Conservation (phyloP, 371 early-diverging fungal species). For the Conidiobolus incongruus region DNA sequence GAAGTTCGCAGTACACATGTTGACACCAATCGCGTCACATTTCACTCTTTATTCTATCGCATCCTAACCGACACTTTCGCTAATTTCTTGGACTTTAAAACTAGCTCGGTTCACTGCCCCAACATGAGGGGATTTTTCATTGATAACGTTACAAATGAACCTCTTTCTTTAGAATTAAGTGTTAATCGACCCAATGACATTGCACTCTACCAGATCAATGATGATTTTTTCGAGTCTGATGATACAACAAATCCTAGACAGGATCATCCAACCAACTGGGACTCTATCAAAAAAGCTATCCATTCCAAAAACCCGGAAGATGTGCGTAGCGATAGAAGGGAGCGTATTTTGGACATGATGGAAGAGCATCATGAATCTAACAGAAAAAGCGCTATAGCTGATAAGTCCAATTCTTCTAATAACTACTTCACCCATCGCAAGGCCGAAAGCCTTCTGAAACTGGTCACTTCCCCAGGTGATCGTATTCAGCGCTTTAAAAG, state of each 20-base stretch:
- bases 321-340: slow-evolving; percentile 1
- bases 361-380: no score
- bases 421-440: no score
- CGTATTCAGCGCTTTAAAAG: no score
- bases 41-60: slow-evolving; percentile 88
- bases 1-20: slow-evolving; percentile 87
- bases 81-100: slow-evolving; percentile 86
- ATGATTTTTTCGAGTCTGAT: neutral
- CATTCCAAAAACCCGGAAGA: slow-evolving; percentile 1
- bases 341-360: slow-evolving; percentile 2
- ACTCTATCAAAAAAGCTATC: no score
- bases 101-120: slow-evolving; percentile 60
- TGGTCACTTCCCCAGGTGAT: no score
- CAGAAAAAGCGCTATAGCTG: no score
- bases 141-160: slow-evolving; percentile 50
- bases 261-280: no score
- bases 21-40: slow-evolving; percentile 86
- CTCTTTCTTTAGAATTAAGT: slow-evolving; percentile 26
- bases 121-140: slow-evolving; percentile 58
- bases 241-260: no score
- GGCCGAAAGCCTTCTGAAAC: no score
- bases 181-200: slow-evolving; percentile 51
- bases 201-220: slow-evolving; percentile 1
- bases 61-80: slow-evolving; percentile 73
- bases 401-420: no score